phyloP scores from a whole-genome alignment of 208 protist genomes.

The Trypanosomatidae sp. region DNA sequence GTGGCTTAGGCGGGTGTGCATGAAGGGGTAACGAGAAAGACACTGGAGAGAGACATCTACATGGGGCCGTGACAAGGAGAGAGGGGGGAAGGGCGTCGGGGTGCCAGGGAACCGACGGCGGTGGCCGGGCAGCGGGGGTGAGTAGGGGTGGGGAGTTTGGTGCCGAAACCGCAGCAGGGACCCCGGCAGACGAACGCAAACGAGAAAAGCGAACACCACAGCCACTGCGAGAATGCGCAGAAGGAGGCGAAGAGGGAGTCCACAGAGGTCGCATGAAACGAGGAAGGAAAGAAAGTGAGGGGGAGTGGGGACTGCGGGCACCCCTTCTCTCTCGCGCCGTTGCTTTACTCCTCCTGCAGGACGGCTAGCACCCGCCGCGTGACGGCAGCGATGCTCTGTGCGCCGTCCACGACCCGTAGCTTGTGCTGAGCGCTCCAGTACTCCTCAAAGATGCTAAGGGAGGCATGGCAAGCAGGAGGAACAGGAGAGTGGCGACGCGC shows the following conservation, averaged over 20 bases:
- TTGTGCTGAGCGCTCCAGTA: slow-evolving; percentile 42
- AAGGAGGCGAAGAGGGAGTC: background rate
- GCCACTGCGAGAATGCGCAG: background rate
- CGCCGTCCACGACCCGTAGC: slow-evolving; percentile 30
- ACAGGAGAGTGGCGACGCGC: background rate
- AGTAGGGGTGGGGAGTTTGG: too few relatives aligned
- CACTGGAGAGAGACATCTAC: background rate
- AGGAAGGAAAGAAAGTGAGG: background rate
- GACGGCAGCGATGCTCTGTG: slow-evolving; percentile 12
- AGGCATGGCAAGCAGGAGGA: background rate
- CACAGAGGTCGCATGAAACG: background rate
- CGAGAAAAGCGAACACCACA: background rate
- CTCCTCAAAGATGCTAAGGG: slow-evolving; percentile 24
- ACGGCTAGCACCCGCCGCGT: slow-evolving; percentile 18
- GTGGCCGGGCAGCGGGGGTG: too few relatives aligned
- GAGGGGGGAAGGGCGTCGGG: too few relatives aligned
- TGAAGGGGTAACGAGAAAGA: background rate
- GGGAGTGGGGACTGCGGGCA: background rate
- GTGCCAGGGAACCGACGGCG: too few relatives aligned
- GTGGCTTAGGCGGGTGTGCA: background rate
- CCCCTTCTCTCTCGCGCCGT: background rate
- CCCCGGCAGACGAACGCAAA: background rate
- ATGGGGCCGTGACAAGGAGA: background rate
- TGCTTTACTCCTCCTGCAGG: slow-evolving; percentile 20
- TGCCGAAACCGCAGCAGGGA: too few relatives aligned